Conservation (phyloP, 352 stramenopile species). For the Phytophthora nicotianae region DNA sequence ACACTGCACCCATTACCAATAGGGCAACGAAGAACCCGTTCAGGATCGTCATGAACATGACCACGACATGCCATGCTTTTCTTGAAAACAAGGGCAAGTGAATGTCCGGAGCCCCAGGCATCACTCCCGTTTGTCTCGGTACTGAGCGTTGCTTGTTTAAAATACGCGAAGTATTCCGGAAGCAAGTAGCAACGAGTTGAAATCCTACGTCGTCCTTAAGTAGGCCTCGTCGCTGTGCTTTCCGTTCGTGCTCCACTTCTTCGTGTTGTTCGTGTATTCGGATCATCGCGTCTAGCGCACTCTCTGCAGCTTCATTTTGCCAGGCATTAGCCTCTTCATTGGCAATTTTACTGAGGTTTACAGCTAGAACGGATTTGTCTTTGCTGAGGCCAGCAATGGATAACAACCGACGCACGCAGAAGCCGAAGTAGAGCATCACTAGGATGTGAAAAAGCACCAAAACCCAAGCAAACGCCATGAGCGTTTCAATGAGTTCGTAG, state of each 20-base stretch:
- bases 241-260: conserved; percentile 22
- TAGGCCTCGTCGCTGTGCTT: conserved; percentile 1
- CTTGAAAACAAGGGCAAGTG: conserved; percentile 52
- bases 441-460: conserved; percentile 37
- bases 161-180: conserved; percentile 10
- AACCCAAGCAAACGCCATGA: conserved; percentile 38
- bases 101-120: conserved; percentile 16
- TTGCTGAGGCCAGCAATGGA: conserved; percentile 31
- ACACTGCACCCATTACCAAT: conserved; percentile 54
- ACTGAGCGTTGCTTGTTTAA: conserved; percentile 4
- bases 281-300: conserved; percentile 27
- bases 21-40: conserved; percentile 72
- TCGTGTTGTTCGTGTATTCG: conserved; percentile 23
- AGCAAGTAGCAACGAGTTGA: conserved; percentile 21
- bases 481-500: conserved; percentile 37
- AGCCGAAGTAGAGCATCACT: conserved; percentile 49
- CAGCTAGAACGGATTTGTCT: conserved; percentile 7
- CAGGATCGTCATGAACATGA: conserved; percentile 63
- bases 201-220: conserved; percentile 22
- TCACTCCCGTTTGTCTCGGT: conserved; percentile 6
- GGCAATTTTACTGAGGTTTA: conserved; percentile 16
- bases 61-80: conserved; percentile 63
- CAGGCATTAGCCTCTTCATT: conserved; percentile 20
- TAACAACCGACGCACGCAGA: conserved; percentile 38
- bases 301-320: conserved; percentile 27